A percentile compares a stretch with the other conserved stretches of the same genome.
Evolutionary conservation across 2,329 filamentous ascomycete genomes (phyloP).

Genomic region (Fusarium falciforme): DNA sequence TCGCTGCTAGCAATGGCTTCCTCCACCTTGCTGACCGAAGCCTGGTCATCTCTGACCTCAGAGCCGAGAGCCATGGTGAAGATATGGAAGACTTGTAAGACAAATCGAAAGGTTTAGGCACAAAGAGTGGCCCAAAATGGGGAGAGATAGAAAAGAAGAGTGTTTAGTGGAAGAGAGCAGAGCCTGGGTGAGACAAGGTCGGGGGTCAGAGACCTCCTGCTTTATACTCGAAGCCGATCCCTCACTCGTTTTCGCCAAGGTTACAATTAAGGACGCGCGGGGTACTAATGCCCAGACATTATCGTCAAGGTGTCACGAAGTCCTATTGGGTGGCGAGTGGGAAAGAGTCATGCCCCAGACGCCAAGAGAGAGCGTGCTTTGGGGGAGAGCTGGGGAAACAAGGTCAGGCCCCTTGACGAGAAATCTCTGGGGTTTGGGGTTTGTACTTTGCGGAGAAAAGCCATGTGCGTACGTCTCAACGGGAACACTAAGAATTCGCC

Average conservation of each 20-base stretch:
- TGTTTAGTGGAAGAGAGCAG: background rate
- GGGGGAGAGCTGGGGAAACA: slow-evolving; percentile 2
- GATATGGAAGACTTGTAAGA: background rate
- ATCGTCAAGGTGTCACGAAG: background rate
- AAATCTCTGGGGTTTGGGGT: background rate
- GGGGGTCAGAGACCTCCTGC: background rate
- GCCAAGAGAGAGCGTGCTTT: slow-evolving; percentile 1
- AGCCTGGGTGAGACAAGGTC: background rate
- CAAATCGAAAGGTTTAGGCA: background rate
- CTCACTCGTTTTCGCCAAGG: background rate
- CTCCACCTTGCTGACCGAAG: slow-evolving; percentile 5
- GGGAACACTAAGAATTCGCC: background rate
- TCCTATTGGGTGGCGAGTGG: background rate
- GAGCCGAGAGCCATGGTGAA: background rate
- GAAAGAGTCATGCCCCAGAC: slow-evolving; percentile 2
- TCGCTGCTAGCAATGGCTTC: background rate
- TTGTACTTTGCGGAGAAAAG: background rate
- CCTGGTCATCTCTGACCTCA: background rate
- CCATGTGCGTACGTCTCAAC: background rate
- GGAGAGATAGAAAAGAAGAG: background rate
- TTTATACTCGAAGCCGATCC: slow-evolving; percentile 5
- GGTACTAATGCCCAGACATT: slow-evolving; percentile 4
- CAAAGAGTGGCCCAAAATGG: background rate
- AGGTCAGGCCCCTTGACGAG: background rate
- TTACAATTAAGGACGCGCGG: background rate